Evolutionary conservation across 2,329 filamentous ascomycete genomes (phyloP).

Genomic region (Trichoderma afroharzianum): DNA sequence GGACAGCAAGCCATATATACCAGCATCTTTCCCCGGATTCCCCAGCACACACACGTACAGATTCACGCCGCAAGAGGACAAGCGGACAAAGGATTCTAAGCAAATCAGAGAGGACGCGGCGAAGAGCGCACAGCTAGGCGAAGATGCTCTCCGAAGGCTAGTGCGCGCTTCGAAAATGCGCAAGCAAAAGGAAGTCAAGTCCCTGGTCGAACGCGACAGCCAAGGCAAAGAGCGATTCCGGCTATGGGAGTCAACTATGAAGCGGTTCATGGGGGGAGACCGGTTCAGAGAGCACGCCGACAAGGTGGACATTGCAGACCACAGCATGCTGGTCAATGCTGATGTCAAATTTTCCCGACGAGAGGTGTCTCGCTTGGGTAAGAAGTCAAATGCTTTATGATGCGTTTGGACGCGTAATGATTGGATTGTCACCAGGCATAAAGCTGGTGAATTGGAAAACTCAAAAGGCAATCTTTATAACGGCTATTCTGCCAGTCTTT

Average conservation of each 20-base stretch:
- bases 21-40: conserved; percentile 56
- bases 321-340: conserved; percentile 63
- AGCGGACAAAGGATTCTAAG: conserved; percentile 47
- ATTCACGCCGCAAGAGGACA: conserved; percentile 52
- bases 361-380: conserved; percentile 47
- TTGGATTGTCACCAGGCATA: background rate
- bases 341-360: conserved; percentile 51
- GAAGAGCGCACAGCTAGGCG: conserved; percentile 57
- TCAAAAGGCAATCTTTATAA: background rate
- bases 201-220: conserved; percentile 50
- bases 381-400: conserved; percentile 21
- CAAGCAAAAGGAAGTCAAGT: conserved; percentile 61
- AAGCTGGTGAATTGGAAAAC: background rate
- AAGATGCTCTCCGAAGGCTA: conserved; percentile 57
- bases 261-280: conserved; percentile 44
- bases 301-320: conserved; percentile 54
- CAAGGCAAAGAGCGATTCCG: conserved; percentile 54
- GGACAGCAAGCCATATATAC: conserved; percentile 53
- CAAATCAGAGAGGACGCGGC: conserved; percentile 59
- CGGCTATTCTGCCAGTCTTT: background rate
- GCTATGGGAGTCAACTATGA: conserved; percentile 61
- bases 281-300: conserved; percentile 32
- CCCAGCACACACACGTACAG: conserved; percentile 63
- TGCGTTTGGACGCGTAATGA: background rate
- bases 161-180: conserved; percentile 61